Percentiles rank a stretch among this genome's conserved stretches.
Evolutionary conservation across 1,284 basidiomycete species (phyloP).

Genomic region (Afroboletus lepidellus): DNA sequence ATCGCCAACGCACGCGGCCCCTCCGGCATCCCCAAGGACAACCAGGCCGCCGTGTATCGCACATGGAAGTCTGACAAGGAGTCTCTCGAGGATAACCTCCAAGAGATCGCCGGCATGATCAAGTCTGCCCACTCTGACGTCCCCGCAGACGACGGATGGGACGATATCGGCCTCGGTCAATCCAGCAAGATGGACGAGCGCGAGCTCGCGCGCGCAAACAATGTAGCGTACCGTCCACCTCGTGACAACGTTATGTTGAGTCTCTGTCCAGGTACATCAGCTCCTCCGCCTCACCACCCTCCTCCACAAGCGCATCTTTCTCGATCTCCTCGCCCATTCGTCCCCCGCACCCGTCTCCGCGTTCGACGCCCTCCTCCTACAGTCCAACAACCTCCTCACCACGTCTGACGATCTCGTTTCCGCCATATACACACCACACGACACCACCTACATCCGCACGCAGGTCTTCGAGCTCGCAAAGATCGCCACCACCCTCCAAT

Average conservation of each 20-base stretch:
- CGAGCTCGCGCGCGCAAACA: slow-evolving; percentile 51
- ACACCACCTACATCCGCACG: slow-evolving; percentile 38
- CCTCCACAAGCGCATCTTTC: slow-evolving; percentile 58
- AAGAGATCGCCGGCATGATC: slow-evolving; percentile 58
- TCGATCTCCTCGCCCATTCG: slow-evolving; percentile 45
- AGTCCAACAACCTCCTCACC: slow-evolving; percentile 51
- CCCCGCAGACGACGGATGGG: slow-evolving; percentile 71
- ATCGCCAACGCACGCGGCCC: slow-evolving; percentile 51
- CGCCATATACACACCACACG: slow-evolving; percentile 62
- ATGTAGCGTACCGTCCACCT: slow-evolving; percentile 38
- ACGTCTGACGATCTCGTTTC: slow-evolving; percentile 64
- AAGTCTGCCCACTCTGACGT: slow-evolving; percentile 38
- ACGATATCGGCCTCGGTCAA: slow-evolving; percentile 54
- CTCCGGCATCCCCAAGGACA: slow-evolving; percentile 53
- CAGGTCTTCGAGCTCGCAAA: slow-evolving; percentile 40
- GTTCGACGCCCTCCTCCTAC: slow-evolving; percentile 50
- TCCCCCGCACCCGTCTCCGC: slow-evolving; percentile 26
- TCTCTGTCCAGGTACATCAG: slow-evolving; percentile 47
- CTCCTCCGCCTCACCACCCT: slow-evolving; percentile 59
- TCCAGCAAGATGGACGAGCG: slow-evolving; percentile 36
- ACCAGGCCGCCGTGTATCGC: slow-evolving; percentile 57
- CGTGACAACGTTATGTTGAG: slow-evolving; percentile 2
- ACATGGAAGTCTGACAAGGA: slow-evolving; percentile 55
- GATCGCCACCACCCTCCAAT: slow-evolving; percentile 38
- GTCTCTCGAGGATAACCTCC: slow-evolving; percentile 59